Percentiles rank a stretch among this genome's conserved stretches.
phyloP scores from a whole-genome alignment of 192 early-diverging fungal species.

The Umbelopsis sp. region DNA sequence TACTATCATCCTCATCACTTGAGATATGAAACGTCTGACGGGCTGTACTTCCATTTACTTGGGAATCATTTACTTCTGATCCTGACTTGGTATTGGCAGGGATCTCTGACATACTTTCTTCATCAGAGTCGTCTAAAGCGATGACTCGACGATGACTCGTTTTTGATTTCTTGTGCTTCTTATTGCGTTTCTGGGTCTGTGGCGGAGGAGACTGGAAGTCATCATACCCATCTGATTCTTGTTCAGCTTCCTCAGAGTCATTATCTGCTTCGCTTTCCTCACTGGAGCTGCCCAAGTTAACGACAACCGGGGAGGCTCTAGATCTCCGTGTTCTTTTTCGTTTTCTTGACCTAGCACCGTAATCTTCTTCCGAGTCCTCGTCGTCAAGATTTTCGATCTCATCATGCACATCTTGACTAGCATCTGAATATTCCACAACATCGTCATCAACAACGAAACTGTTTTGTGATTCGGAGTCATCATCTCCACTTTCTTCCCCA shows the following conservation, averaged over 20 bases:
- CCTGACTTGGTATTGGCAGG: too few species aligned
- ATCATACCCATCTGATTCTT: not conserved
- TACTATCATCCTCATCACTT: not conserved
- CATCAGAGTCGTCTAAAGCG: conserved; percentile 5
- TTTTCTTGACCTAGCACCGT: not conserved
- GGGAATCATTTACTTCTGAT: too few species aligned
- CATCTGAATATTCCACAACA: conserved; percentile 1
- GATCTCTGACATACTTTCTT: not conserved
- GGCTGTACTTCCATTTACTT: too few species aligned
- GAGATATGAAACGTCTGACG: not conserved
- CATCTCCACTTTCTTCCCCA: not conserved
- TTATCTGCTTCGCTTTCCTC: not conserved
- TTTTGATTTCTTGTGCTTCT: not conserved
- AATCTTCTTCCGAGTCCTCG: not conserved
- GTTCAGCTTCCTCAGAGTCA: not conserved
- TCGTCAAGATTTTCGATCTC: not conserved
- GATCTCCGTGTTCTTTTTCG: not conserved
- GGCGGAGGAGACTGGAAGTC: not conserved
- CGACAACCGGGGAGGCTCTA: not conserved
- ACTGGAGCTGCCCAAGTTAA: not conserved
- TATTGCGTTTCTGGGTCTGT: not conserved
- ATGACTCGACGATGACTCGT: not conserved
- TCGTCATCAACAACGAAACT: conserved; percentile 20
- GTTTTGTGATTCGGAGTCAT: not conserved
- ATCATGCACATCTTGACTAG: not conserved